A percentile compares a stretch with the other conserved stretches of the same genome.
These are phyloP conservation scores for Eucalyptus melliodora DNA, from an alignment of 345 rosid genomes.

Conservation along the genomic window DNA sequence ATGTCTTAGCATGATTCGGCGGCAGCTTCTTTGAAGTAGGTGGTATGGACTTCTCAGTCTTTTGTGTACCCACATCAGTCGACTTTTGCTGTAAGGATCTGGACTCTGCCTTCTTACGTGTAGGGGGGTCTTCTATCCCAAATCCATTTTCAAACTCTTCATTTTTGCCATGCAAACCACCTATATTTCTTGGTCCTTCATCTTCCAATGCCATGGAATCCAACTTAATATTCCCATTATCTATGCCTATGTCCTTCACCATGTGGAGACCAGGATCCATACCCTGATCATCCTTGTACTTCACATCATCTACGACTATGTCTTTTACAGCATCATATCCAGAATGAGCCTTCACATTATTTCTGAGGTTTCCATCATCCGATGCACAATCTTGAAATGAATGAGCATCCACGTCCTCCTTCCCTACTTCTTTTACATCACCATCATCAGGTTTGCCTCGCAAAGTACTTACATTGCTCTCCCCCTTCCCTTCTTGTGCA, in stretches of 20 bases:
- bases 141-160: constrained; percentile 29
- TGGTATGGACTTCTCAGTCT: constrained; percentile 36
- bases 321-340: constrained; percentile 67
- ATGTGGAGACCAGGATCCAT: constrained; percentile 28
- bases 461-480: not conserved
- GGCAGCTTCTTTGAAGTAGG: constrained; percentile 39
- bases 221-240: constrained; percentile 44
- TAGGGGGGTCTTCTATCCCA: constrained; percentile 15
- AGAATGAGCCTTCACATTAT: constrained; percentile 29
- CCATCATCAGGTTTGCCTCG: not conserved
- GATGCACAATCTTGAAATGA: constrained; percentile 65
- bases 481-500: constrained; percentile 46
- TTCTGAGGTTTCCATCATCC: constrained; percentile 49
- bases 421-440: constrained; percentile 50
- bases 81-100: constrained; percentile 11
- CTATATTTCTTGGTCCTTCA: constrained; percentile 16
- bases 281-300: constrained; percentile 41
- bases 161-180: constrained; percentile 17
- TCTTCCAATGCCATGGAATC: constrained; percentile 5
- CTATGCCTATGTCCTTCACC: constrained; percentile 70
- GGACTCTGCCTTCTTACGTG: constrained; percentile 23
- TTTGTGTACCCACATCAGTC: constrained; percentile 22
- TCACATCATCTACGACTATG: constrained; percentile 89
- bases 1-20: constrained; percentile 21
- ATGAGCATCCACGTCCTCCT: constrained; percentile 58